Percentiles rank a stretch among this genome's conserved stretches.
phyloP scores from a whole-genome alignment of 2,329 filamentous ascomycete species.

The Lachnellula cervina region DNA sequence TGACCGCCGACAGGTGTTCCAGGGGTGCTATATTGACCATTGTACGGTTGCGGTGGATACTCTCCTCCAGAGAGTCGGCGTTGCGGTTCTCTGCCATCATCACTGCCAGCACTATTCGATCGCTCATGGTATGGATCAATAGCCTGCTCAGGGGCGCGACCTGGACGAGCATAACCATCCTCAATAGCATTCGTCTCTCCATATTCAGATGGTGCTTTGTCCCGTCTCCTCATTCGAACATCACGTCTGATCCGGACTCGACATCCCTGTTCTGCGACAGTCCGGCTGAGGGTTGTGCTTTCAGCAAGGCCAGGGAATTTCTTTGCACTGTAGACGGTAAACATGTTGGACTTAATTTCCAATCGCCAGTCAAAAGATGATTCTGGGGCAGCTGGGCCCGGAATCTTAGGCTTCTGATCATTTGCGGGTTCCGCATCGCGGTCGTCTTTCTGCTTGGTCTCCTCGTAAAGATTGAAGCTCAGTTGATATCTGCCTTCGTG shows the following conservation, averaged over 20 bases:
- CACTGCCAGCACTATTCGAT: constrained; percentile 20
- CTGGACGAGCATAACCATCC: constrained; percentile 49
- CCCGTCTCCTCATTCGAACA: constrained; percentile 83
- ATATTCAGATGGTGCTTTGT: constrained; percentile 57
- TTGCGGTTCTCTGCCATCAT: constrained; percentile 27
- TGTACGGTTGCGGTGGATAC: constrained; percentile 32
- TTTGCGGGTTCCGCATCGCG: constrained; percentile 50
- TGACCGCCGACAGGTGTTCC: constrained; percentile 10
- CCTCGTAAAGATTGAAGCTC: constrained; percentile 89
- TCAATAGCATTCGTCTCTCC: constrained; percentile 46
- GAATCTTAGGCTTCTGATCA: constrained; percentile 28
- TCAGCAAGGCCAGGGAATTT: constrained; percentile 93
- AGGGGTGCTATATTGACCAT: constrained; percentile 22
- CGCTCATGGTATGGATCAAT: constrained; percentile 9
- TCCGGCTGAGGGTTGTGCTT: constrained; percentile 82
- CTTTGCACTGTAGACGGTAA: constrained; percentile 92
- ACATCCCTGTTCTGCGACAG: constrained; percentile 93
- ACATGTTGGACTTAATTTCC: constrained; percentile 82
- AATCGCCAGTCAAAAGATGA: constrained; percentile 73
- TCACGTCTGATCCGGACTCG: constrained; percentile 93
- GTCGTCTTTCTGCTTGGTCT: constrained; percentile 81
- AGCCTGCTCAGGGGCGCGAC: constrained; percentile 27
- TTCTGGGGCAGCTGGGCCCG: constrained; percentile 35
- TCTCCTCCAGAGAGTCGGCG: constrained; percentile 47
- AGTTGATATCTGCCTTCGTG: constrained; percentile 93